Percentiles rank a stretch among this genome's conserved stretches.
These are phyloP conservation scores for Annulohypoxylon truncatum DNA, from an alignment of 2,329 filamentous ascomycete genomes.

Conservation along the genomic window DNA sequence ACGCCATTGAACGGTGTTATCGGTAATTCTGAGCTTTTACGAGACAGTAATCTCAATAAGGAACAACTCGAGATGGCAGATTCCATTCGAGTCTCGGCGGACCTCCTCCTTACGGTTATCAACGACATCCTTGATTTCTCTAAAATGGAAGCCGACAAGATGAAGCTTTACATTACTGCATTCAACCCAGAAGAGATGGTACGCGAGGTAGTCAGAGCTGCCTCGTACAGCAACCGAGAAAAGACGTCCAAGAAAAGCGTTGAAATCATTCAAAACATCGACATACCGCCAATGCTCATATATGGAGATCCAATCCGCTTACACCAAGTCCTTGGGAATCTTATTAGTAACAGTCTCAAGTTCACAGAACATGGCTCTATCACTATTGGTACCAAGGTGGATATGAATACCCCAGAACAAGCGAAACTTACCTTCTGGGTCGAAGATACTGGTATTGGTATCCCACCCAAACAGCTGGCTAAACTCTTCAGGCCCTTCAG, in stretches of 20 bases:
- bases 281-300: constrained; percentile 77
- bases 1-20: constrained; percentile 90
- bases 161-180: constrained; percentile 80
- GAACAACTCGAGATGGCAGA: constrained; percentile 89
- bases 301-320: constrained; percentile 74
- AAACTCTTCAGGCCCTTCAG: constrained; percentile 94
- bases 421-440: constrained; percentile 87
- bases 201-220: constrained; percentile 72
- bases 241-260: constrained; percentile 72
- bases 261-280: constrained; percentile 76
- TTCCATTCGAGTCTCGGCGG: constrained; percentile 86
- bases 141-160: constrained; percentile 88
- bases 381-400: constrained; percentile 81
- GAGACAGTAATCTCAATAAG: constrained; percentile 78
- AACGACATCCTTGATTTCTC: constrained; percentile 97
- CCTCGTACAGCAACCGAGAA: constrained; percentile 73
- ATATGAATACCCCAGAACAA: constrained; percentile 75
- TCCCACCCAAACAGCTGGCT: constrained; percentile 81
- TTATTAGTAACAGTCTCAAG: constrained; percentile 93
- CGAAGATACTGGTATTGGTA: constrained; percentile 90
- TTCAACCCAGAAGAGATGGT: constrained; percentile 77
- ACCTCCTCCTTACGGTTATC: constrained; percentile 89
- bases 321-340: constrained; percentile 79
- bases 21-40: constrained; percentile 85
- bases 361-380: constrained; percentile 90